Base-by-base conservation (phyloP, 2,329 filamentous ascomycete species). In the Penicillium sp. region DNA sequence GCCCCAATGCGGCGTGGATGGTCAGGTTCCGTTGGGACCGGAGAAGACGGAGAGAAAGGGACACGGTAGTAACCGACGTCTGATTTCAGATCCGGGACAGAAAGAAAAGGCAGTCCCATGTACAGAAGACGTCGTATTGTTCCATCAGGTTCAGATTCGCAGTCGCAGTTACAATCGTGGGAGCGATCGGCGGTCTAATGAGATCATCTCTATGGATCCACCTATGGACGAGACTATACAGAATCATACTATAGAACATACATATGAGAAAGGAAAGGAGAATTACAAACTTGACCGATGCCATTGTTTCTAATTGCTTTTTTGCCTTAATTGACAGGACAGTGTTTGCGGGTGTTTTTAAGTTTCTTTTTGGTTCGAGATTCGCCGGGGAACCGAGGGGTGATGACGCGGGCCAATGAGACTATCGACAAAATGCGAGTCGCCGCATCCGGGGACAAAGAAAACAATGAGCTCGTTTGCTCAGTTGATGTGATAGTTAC, bases 391-490 rank as follows among this genome's bases (percentile, higher is more conserved):
- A 57, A 57, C 55, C 42, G 47, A 49, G 27, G 39, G 33, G 28
- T 8, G 10, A 38, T 42, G 24, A 31, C 6, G 28, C 13, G 23
- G 37, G 20, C 54, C 49, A 52, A 55, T 57, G 35, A 47, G 2
- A 13, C 9, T 3, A 15, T 6, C 20, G 46, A 33, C 2, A 23
- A 8, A 23, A 33, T 49, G 53, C 56, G 43, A 41, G 44, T 61
- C 55, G 55, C 58, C 58, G 58, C 55, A 57, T 57, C 50, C 58
- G 58, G 57, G 51, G 45, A 59, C 56, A 60, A 60, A 60, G 58
- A 60, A 56, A 60, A 60, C 57, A 61, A 61, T 61, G 53, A 59
- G 54, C 49, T 54, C 54, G 57, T 62, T 63, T 56, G 60, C 52
- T 59, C 52, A 49, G 51, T 53, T 3, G 28, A 42, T 42, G 35